A percentile compares a stretch with the other conserved stretches of the same genome.
phyloP scores from a whole-genome alignment of 305 asterid genomes.

The Withania somnifera region DNA sequence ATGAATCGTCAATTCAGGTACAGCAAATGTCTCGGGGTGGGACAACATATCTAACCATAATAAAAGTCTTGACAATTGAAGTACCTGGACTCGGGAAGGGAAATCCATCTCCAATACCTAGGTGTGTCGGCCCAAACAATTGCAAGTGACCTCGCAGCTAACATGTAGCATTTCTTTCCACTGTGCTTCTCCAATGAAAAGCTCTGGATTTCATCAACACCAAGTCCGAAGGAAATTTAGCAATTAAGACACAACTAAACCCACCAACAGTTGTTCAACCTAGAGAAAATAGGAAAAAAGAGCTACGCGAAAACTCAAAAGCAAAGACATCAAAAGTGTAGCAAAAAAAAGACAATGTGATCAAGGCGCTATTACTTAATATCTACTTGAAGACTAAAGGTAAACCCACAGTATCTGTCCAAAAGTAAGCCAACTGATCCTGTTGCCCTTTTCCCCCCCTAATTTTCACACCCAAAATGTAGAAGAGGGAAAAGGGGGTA shows the following conservation, averaged over 20 bases:
- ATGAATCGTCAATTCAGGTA: not conserved
- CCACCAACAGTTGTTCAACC: too few species aligned
- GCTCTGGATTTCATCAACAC: constrained; percentile 11
- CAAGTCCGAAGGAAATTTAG: not conserved
- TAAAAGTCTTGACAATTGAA: too few species aligned
- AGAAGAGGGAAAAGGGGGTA: not conserved
- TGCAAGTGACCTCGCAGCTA: constrained; percentile 50
- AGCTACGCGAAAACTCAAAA: not conserved
- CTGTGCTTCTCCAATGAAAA: constrained; percentile 40
- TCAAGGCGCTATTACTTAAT: not conserved
- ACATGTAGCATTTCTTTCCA: constrained; percentile 72
- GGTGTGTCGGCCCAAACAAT: constrained; percentile 54
- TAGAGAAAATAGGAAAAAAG: too few species aligned
- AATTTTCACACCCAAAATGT: not conserved
- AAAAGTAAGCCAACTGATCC: not conserved
- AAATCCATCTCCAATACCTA: constrained; percentile 49
- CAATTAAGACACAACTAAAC: not conserved
- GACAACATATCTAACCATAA: too few species aligned
- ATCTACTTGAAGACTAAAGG: not conserved
- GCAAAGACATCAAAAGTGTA: not conserved
- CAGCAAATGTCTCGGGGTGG: not conserved
- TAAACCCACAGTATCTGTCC: not conserved
- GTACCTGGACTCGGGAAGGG: constrained; percentile 41
- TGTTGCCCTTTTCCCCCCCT: not conserved
- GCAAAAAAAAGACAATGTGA: not conserved